Evolutionary conservation across 768 basidiomycete species (phyloP).

Genomic region (Pleurotus tuoliensis): DNA sequence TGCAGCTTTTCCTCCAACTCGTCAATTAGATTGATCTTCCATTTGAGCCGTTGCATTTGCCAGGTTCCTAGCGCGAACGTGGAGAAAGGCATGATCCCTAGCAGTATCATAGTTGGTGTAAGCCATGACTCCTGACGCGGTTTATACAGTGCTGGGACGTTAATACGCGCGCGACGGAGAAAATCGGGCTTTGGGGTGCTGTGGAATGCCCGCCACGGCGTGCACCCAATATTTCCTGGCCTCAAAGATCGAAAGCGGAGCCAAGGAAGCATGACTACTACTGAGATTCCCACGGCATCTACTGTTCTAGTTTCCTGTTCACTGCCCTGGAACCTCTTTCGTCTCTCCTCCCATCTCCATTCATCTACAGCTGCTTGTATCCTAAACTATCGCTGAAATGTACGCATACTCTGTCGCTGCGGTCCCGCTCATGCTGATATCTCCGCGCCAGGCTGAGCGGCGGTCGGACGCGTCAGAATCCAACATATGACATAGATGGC

Average conservation of each 20-base stretch:
- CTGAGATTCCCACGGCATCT: slow-evolving; percentile 11
- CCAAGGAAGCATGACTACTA: slow-evolving; percentile 3
- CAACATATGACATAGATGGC: slow-evolving; percentile 58
- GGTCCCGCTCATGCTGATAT: background rate
- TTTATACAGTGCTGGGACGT: slow-evolving; percentile 48
- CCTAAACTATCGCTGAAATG: background rate
- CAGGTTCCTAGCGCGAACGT: slow-evolving; percentile 89
- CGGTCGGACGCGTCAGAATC: slow-evolving; percentile 28
- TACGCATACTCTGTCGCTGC: background rate
- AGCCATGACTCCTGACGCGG: slow-evolving; percentile 58
- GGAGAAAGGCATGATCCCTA: slow-evolving; percentile 86
- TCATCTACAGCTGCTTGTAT: background rate
- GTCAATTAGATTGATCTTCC: slow-evolving; percentile 93
- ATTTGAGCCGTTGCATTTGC: slow-evolving; percentile 90
- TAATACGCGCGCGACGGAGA: slow-evolving; percentile 14
- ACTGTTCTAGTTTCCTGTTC: background rate
- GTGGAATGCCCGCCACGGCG: background rate
- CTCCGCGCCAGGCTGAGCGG: slow-evolving; percentile 34
- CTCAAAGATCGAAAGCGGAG: background rate
- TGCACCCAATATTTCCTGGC: background rate
- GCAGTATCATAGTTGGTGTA: slow-evolving; percentile 66
- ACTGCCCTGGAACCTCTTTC: background rate
- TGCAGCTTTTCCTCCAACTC: slow-evolving; percentile 89
- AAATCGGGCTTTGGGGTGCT: background rate
- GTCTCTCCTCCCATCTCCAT: background rate